Conservation (phyloP, 768 basidiomycete genomes). For the Tephrocybe sp. region DNA sequence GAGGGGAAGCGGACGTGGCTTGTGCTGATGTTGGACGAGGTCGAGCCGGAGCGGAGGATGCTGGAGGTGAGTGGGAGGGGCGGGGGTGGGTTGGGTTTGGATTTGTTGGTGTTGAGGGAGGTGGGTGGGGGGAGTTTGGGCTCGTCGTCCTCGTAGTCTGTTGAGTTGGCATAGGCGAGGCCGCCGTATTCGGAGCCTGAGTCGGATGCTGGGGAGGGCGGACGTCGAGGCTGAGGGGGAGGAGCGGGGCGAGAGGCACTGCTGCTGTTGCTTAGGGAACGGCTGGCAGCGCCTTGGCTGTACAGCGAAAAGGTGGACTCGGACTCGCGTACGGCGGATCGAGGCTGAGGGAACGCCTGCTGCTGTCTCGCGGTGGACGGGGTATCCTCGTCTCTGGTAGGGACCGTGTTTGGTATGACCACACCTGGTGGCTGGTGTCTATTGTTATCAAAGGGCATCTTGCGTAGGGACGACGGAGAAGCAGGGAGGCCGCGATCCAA, state of each 20-base stretch:
- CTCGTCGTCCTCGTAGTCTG: constrained; percentile 40
- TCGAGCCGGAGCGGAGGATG: constrained; percentile 25
- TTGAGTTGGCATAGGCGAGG: constrained; percentile 51
- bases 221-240: not conserved
- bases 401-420: constrained; percentile 11
- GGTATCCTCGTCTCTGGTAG: constrained; percentile 12
- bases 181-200: constrained; percentile 46
- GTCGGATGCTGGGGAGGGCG: constrained; percentile 28
- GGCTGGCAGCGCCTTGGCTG: constrained; percentile 7
- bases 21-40: constrained; percentile 8
- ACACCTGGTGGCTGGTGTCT: constrained; percentile 36
- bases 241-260: constrained; percentile 13
- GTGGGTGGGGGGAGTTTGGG: constrained; percentile 19
- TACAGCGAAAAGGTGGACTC: constrained; percentile 12
- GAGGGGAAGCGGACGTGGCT: constrained; percentile 22
- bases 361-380: constrained; percentile 19
- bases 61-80: constrained; percentile 21
- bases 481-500: constrained; percentile 17
- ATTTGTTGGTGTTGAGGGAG: constrained; percentile 6
- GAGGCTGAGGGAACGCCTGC: not conserved
- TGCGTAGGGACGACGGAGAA: constrained; percentile 31
- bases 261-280: constrained; percentile 16
- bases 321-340: constrained; percentile 2
- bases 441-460: constrained; percentile 62
- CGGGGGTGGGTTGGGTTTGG: constrained; percentile 24